Evolutionary conservation across 2,329 filamentous ascomycete species (phyloP), one percentile per base, ranked within the genome.

Genomic region (Neonectria neomacrospora): DNA sequence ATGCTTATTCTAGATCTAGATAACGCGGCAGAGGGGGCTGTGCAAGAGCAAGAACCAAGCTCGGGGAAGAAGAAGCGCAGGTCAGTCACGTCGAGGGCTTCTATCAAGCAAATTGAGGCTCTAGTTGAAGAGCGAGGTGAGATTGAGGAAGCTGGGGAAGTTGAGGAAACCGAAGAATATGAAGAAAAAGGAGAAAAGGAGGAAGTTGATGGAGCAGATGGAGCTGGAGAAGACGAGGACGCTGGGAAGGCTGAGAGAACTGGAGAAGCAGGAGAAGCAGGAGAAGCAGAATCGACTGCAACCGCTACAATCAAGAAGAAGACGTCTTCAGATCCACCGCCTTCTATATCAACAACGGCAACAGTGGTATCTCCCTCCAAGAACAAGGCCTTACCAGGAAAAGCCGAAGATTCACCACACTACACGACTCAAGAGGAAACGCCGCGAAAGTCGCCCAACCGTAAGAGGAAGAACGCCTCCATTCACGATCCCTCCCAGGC

Each of bases 401-500:
- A 16, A 1, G 9, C 47, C 37, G 50, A 50, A 8, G 52, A 60
- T 3, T 20, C 32, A n/a, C 50, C 58, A 18, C 47, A 42, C 3
- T 9, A 10, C 3, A 32, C 47, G 3, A 48, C 39, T 22, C 45
- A 51, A 37, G 39, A 57, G 5, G 18, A 18, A 1, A 18, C 20
- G n/a, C 28, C 50, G 16, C 37, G 52, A 3, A 48, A 3, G 42
- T 30, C 20, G 14, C 58, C 60, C 10, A 65, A 55, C 8, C 67
- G 63, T 10, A 64, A 42, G 20, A 66, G 58, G 22, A 47, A 39
- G 6, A 67, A 59, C 22, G 47, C 42, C 5, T 37, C 32, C 16
- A 28, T 44, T 16, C 11, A 53, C 30, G 7, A 8, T 23, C 3
- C 30, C 39, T 53, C 42, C 20, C 20, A n/a, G 44, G 23, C 56